A percentile compares a stretch with the other conserved stretches of the same genome.
Evolutionary conservation across 2,329 filamentous ascomycete genomes (phyloP).

Genomic region (Pezicula carpinea): DNA sequence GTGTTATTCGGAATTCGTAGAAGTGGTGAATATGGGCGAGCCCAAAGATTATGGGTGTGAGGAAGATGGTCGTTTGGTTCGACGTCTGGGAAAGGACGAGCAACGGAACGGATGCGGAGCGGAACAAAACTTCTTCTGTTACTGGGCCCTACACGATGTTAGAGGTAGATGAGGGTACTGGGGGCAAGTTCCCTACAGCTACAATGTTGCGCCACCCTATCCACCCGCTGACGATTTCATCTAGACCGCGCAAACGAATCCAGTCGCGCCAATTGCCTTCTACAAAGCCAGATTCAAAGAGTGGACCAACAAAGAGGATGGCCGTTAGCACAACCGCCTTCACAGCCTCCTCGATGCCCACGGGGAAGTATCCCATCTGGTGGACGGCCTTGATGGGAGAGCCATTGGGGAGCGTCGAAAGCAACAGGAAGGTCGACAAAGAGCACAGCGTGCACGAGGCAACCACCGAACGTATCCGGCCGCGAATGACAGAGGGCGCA

Average conservation of each 20-base stretch:
- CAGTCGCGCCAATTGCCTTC: conserved; percentile 67
- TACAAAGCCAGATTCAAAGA: conserved; percentile 74
- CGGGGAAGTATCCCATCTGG: conserved; percentile 76
- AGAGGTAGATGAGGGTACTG: conserved; percentile 1
- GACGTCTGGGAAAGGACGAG: conserved; percentile 63
- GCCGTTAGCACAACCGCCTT: conserved; percentile 66
- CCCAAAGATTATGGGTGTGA: conserved; percentile 85
- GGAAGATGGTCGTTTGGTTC: conserved; percentile 60
- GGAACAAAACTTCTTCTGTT: conserved; percentile 92
- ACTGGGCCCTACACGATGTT: conserved; percentile 57
- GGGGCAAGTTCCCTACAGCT: conserved; percentile 51
- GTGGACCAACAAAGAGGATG: conserved; percentile 75
- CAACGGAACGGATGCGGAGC: conserved; percentile 78
- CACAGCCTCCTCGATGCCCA: conserved; percentile 58
- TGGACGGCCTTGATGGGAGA: conserved; percentile 54
- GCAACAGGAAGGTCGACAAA: conserved; percentile 60
- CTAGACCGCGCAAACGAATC: conserved; percentile 50
- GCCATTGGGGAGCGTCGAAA: conserved; percentile 49
- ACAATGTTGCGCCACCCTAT: conserved; percentile 83
- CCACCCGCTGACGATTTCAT: conserved; percentile 65
- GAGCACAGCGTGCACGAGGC: conserved; percentile 69
- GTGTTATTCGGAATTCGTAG: conserved; percentile 84
- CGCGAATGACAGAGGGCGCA: conserved; percentile 82
- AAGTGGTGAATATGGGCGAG: conserved; percentile 93
- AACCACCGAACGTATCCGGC: conserved; percentile 76